These are phyloP conservation scores for Penicillium vulpinum DNA, from an alignment of 2,329 filamentous ascomycete species.

Conservation along the genomic window DNA sequence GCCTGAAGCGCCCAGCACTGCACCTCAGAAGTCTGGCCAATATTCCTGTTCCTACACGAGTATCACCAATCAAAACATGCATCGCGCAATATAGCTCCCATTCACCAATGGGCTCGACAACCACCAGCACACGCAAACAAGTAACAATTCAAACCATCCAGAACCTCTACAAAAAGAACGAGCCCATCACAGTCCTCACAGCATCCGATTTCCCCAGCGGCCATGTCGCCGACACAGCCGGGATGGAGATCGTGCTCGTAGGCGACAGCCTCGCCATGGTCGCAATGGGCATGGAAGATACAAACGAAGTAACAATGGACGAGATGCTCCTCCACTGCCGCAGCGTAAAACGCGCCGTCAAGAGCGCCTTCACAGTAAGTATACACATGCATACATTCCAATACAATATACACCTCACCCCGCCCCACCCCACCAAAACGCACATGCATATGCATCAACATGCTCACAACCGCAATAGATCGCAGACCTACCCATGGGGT, in stretches of 20 bases:
- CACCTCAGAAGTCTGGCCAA: neutral
- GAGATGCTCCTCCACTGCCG: constrained; percentile 95
- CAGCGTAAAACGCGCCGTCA: constrained; percentile 79
- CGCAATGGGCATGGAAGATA: constrained; percentile 91
- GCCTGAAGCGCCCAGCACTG: neutral
- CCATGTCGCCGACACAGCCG: constrained; percentile 83
- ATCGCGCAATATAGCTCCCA: constrained; percentile 68
- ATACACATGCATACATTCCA: neutral
- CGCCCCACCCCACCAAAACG: neutral
- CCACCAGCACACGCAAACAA: constrained; percentile 65
- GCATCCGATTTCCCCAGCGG: constrained; percentile 94
- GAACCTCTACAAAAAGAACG: constrained; percentile 70
- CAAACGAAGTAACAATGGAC: constrained; percentile 84
- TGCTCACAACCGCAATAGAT: constrained; percentile 54
- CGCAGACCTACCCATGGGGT: constrained; percentile 93
- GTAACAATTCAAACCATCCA: constrained; percentile 78
- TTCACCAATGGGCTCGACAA: constrained; percentile 59
- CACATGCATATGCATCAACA: neutral
- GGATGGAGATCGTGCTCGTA: constrained; percentile 88
- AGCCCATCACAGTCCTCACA: constrained; percentile 90
- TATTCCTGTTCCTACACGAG: neutral
- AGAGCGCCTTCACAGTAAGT: constrained; percentile 75
- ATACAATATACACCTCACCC: neutral
- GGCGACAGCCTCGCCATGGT: constrained; percentile 97
- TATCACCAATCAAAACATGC: constrained; percentile 11